Evolutionary conservation across 805 yeast genomes (phyloP).

Genomic region (Saturnispora dispora): DNA sequence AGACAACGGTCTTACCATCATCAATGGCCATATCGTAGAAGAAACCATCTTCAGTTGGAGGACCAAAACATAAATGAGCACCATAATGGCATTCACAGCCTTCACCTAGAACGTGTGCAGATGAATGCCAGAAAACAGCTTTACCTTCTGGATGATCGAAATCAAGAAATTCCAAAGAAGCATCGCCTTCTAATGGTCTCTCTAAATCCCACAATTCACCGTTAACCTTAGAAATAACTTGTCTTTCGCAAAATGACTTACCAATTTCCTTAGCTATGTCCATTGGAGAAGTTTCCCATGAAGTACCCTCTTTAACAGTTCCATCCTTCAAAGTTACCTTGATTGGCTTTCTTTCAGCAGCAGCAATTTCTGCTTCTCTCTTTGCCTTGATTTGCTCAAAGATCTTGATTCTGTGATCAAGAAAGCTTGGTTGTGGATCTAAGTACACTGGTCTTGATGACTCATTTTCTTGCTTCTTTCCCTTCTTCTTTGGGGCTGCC

Average conservation of each 20-base stretch:
- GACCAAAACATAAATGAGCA: conserved; percentile 88
- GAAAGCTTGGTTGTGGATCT: conserved; percentile 77
- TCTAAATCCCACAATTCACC: conserved; percentile 92
- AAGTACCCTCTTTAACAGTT: conserved; percentile 59
- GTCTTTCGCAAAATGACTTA: conserved; percentile 79
- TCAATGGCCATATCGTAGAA: conserved; percentile 91
- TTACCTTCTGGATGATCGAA: conserved; percentile 93
- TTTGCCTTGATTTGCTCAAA: conserved; percentile 75
- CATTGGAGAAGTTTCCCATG: conserved; percentile 88
- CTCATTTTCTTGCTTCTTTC: conserved; percentile 27
- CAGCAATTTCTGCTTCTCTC: conserved; percentile 63
- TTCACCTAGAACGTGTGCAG: conserved; percentile 97
- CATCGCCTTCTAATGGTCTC: conserved; percentile 77
- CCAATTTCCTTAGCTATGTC: conserved; percentile 78
- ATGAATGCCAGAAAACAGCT: conserved; percentile 96
- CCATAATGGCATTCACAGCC: conserved; percentile 95
- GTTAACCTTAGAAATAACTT: conserved; percentile 84
- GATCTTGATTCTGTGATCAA: conserved; percentile 66
- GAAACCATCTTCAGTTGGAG: conserved; percentile 96
- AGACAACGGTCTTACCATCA: conserved; percentile 63
- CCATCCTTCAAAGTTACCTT: conserved; percentile 85
- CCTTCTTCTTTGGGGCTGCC: conserved; percentile 17
- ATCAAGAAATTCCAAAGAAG: conserved; percentile 71
- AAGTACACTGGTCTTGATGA: conserved; percentile 36
- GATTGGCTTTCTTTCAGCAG: conserved; percentile 50